Evolutionary conservation across 495 filamentous ascomycete genomes (phyloP).

Genomic region (Xylaria cubensis): DNA sequence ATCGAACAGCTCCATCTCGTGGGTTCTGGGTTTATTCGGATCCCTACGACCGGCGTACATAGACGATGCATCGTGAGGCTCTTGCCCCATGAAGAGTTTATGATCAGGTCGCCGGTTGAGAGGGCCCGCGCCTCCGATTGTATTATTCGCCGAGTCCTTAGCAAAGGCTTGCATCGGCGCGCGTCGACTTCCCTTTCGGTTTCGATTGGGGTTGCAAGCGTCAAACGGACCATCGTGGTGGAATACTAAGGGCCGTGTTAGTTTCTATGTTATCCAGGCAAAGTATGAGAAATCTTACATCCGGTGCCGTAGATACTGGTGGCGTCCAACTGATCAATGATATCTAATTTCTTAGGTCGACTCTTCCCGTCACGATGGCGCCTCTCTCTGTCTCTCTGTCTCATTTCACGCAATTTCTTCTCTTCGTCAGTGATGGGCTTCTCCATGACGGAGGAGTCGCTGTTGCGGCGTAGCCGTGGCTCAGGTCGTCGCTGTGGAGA

Average conservation of each 20-base stretch:
- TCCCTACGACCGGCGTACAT: conserved; percentile 65
- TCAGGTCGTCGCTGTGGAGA: conserved; percentile 50
- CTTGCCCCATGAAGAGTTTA: conserved; percentile 77
- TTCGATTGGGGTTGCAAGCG: conserved; percentile 94
- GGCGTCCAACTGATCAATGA: conserved; percentile 97
- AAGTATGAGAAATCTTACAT: conserved; percentile 62
- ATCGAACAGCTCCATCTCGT: conserved; percentile 57
- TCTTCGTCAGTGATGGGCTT: conserved; percentile 77
- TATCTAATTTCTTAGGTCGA: conserved; percentile 75
- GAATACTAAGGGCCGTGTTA: conserved; percentile 69
- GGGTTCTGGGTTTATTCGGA: conserved; percentile 35
- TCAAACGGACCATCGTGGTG: conserved; percentile 99
- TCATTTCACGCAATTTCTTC: conserved; percentile 72
- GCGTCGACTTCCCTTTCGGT: conserved; percentile 79
- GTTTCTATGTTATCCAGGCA: conserved; percentile 2
- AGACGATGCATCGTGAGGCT: conserved; percentile 80
- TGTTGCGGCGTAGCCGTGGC: conserved; percentile 80
- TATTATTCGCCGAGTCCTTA: conserved; percentile 88
- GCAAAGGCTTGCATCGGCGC: conserved; percentile 98
- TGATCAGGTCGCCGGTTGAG: conserved; percentile 83
- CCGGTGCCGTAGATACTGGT: conserved; percentile 96
- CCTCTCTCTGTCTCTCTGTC: conserved; percentile 72
- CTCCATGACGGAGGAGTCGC: conserved; percentile 89
- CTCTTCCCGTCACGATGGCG: conserved; percentile 65
- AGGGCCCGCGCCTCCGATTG: conserved; percentile 86